Evolutionary conservation across 345 rosid species (phyloP).

Genomic region (Pistacia integerrima): DNA sequence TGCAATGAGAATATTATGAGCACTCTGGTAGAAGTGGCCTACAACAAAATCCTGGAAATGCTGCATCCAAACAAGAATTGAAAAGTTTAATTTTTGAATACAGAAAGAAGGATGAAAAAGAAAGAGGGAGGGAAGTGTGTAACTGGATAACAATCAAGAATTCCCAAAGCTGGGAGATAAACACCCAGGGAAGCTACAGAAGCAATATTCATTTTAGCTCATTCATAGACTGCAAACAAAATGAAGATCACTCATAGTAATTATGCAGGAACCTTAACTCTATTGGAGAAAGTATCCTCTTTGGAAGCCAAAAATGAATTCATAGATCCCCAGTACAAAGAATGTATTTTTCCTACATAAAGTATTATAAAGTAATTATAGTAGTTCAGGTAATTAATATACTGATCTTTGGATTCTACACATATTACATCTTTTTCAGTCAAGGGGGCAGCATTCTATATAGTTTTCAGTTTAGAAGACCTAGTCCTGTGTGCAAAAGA

Average conservation of each 20-base stretch:
- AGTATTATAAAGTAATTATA: background rate
- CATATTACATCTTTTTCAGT: background rate
- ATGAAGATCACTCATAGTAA: background rate
- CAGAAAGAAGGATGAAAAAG: conserved; percentile 1
- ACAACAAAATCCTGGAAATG: conserved; percentile 70
- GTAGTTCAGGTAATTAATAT: background rate
- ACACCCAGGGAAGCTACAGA: background rate
- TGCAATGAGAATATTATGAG: conserved; percentile 64
- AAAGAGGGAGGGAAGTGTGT: background rate
- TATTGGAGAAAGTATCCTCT: background rate
- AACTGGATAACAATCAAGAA: background rate
- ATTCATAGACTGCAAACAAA: background rate
- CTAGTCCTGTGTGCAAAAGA: background rate
- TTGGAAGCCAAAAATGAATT: background rate
- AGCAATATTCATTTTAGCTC: background rate
- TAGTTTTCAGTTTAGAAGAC: background rate
- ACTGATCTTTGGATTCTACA: background rate
- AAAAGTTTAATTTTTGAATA: background rate
- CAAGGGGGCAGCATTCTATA: background rate
- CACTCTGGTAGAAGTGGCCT: conserved; percentile 73
- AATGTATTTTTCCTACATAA: background rate
- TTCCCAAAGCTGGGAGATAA: background rate
- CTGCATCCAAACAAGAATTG: conserved; percentile 42
- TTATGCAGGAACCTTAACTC: background rate
- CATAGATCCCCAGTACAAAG: background rate